Base-by-base conservation (phyloP, 768 basidiomycete species). In the Collybia sordida region DNA sequence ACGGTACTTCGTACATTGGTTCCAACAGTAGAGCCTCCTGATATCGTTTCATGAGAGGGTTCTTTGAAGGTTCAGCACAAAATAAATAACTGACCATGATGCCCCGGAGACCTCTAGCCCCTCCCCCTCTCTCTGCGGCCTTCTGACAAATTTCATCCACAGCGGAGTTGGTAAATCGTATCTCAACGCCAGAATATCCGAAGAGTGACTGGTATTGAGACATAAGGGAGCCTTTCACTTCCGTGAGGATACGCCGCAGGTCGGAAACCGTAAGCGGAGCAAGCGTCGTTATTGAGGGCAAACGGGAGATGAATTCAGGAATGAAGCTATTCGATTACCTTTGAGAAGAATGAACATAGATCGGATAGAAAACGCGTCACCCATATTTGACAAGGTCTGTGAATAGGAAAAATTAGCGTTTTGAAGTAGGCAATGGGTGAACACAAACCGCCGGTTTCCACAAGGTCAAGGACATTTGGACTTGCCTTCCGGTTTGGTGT, bases 1-100 rank as follows among this genome's bases (percentile, higher is more conserved):
- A 90, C 86, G 92, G 91, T 40, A 86, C 86, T 72, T 93, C 89
- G 62, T 91, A 96, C 94, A 97, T 97, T 0, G 92, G 77, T 42
- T 98, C 93, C 42, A 95, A 72, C 43, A 98, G 70, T 2, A 95
- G 64, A 18, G 77, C 65, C 70, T 97, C 95, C 90, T 92, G 58
- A 31, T 31, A 12, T 6, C 3, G 11, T 31, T 31, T 31, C n/a
- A n/a, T n/a, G 9, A 31, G 11, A 31, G 11, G 14, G 9, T 31
- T 31, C 14, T 31, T 31, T 3, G 31, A 31, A 31, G 14, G 11
- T 31, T 31, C 14, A 31, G 31, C 31, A 31, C 3, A 31, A 4
- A 31, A 11, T 12, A 11, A 12, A 31, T 31, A 47, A 62, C 73
- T 54, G 42, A 87, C 90, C 87, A 98, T 84, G 39, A 97, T 90